These are phyloP conservation scores for Penicillium sp. DNA, from an alignment of 2,329 filamentous ascomycete species.

Conservation along the genomic window DNA sequence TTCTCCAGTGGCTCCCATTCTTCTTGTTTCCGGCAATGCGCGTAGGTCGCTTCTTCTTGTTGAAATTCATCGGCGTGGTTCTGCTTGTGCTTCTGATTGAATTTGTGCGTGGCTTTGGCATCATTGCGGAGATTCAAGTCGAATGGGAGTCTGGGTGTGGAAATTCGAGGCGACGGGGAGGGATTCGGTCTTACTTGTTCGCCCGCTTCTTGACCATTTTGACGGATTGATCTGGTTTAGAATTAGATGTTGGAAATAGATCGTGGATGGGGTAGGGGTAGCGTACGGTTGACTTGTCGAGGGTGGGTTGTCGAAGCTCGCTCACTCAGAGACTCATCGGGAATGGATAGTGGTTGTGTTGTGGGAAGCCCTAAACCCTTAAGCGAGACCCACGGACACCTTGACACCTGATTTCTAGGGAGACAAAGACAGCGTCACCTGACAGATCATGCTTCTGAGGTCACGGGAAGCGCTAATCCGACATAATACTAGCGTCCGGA, in stretches of 20 bases:
- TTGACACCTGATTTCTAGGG: constrained; percentile 13
- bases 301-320: constrained; percentile 40
- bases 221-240: constrained; percentile 48
- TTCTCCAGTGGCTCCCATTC: constrained; percentile 19
- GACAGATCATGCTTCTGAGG: constrained; percentile 13
- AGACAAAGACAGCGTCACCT: neutral
- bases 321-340: constrained; percentile 33
- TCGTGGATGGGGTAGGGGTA: constrained; percentile 24
- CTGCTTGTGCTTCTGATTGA: neutral
- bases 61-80: neutral
- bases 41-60: constrained; percentile 1
- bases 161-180: constrained; percentile 17
- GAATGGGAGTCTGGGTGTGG: constrained; percentile 24
- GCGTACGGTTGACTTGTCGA: constrained; percentile 43
- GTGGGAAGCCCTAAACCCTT: constrained; percentile 42
- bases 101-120: constrained; percentile 16
- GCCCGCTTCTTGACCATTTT: constrained; percentile 76
- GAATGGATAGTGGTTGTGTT: constrained; percentile 38
- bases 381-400: constrained; percentile 35
- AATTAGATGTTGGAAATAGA: constrained; percentile 17
- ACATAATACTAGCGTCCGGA: constrained; percentile 21
- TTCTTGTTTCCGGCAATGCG: constrained; percentile 21
- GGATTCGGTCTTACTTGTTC: constrained; percentile 61
- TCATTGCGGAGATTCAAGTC: constrained; percentile 29
- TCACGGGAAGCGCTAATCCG: constrained; percentile 9